Evolutionary conservation across 495 filamentous ascomycete species (phyloP).

Genomic region (Evansstolkia leycettana): DNA sequence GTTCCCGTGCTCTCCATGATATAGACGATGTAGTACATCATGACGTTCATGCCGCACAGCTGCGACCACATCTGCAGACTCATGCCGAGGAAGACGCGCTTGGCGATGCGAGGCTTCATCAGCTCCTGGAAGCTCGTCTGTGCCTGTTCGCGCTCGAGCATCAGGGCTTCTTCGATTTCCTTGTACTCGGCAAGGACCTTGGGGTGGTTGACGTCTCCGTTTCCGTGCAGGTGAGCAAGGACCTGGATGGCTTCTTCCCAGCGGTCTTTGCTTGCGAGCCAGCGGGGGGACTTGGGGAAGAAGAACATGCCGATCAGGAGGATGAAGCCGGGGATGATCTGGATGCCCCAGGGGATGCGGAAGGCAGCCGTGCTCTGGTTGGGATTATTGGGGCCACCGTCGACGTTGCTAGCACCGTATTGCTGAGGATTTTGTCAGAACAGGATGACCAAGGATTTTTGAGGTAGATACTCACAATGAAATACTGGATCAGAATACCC

Average conservation of each 20-base stretch:
- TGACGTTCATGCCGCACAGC: constrained; percentile 75
- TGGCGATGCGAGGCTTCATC: constrained; percentile 59
- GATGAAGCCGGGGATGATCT: constrained; percentile 57
- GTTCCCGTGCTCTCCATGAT: no score
- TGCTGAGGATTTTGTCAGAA: no score
- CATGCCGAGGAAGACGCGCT: constrained; percentile 60
- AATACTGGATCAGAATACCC: constrained; percentile 80
- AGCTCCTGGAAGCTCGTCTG: constrained; percentile 60
- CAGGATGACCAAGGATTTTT: no score
- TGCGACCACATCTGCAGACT: constrained; percentile 82
- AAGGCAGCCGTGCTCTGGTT: constrained; percentile 45
- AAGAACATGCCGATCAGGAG: constrained; percentile 51
- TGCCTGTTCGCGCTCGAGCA: constrained; percentile 52
- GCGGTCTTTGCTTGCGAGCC: constrained; percentile 61
- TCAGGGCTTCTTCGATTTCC: constrained; percentile 58
- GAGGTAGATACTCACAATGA: constrained; percentile 20
- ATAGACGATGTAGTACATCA: constrained; percentile 63
- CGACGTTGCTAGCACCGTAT: constrained; percentile 48
- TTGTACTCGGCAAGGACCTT: constrained; percentile 53
- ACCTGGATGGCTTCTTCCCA: constrained; percentile 59
- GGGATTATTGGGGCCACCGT: constrained; percentile 17
- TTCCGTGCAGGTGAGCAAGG: constrained; percentile 52
- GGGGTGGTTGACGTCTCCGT: constrained; percentile 47
- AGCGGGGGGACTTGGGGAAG: constrained; percentile 66
- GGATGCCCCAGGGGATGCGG: constrained; percentile 65